Conservation (phyloP, 768 basidiomycete genomes). For the Lactarius evosmus region DNA sequence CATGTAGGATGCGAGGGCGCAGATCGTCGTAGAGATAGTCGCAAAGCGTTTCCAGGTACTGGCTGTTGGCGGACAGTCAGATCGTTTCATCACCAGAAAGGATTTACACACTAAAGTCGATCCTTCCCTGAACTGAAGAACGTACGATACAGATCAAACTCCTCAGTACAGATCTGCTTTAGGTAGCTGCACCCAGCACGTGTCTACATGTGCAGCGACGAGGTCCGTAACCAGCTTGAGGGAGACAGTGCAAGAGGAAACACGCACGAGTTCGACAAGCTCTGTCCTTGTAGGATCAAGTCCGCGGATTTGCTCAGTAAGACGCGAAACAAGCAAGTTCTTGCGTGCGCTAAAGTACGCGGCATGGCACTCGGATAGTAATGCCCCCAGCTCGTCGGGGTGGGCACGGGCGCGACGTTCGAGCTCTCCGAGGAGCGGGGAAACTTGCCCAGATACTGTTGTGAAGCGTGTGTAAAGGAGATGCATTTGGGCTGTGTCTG, state of each 20-base stretch:
- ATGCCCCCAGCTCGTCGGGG: conserved; percentile 78
- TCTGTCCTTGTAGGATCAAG: conserved; percentile 78
- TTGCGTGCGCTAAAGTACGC: conserved; percentile 80
- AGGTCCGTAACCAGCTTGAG: conserved; percentile 3
- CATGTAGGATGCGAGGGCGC: conserved; percentile 92
- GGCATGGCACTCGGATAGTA: conserved; percentile 82
- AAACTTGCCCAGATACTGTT: conserved; percentile 64
- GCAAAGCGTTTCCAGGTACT: conserved; percentile 87
- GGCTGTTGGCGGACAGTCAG: conserved; percentile 42
- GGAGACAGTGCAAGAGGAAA: conserved; percentile 3
- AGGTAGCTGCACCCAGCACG: conserved; percentile 89
- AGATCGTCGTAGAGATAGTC: conserved; percentile 95
- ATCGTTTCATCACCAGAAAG: neutral
- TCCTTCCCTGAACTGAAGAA: conserved; percentile 89
- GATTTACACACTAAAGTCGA: conserved; percentile 55
- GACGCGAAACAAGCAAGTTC: conserved; percentile 62
- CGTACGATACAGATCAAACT: conserved; percentile 78
- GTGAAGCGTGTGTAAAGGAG: conserved; percentile 88
- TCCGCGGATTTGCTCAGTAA: conserved; percentile 78
- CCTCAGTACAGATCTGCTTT: conserved; percentile 86
- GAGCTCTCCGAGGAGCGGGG: conserved; percentile 79
- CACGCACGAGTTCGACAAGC: conserved; percentile 77
- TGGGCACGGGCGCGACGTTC: conserved; percentile 72
- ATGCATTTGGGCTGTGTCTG: conserved; percentile 74
- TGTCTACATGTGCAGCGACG: too few relatives aligned